Evolutionary conservation across 2,329 filamentous ascomycete genomes (phyloP), one percentile per base, ranked within the genome.

Genomic region (Hypomyces rosellus): DNA sequence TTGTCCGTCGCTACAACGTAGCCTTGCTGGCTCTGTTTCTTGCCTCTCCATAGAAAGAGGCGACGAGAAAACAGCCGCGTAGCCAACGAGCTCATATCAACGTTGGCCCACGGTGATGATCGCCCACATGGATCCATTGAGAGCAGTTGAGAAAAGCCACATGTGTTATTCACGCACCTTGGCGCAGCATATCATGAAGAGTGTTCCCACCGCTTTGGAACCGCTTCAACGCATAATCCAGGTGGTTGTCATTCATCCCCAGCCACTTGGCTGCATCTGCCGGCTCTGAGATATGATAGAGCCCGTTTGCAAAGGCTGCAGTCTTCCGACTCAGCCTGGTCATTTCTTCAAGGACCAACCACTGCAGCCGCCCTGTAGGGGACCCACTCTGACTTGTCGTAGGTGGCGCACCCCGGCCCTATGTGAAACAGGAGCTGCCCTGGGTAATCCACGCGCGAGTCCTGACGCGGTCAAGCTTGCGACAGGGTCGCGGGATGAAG

Each of bases 381-480:
- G 53, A 52, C 53, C 59, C 60, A 58, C 59, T 54, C 55, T 54
- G 54, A 60, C 60, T 52, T 61, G 54, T 56, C 49, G 49, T 50
- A 57, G 62, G 63, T 60, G 59, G 61, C 48, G 58, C 55, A 60
- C 65, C 70, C 72, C 63, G 65, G 69, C 65, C 66, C 61, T 61
- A 74, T 68, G 71, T 78, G 76, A 78, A 78, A 78, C 76, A 72
- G 65, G 63, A 68, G 59, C 57, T 66, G 70, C 72, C 74, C 70
- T 77, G 73, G 59, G 38, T 71, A 73, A 72, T 71, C 67, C 72
- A 65, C 62, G 62, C 61, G 57, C 63, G 61, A 68, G 66, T 70
- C 69, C 66, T 66, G 65, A 65, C 68, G 65, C 60, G 64, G 70
- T 58, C 66, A 71, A 65, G 69, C 67, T 71, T 74, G 71, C 69